Percentiles rank a stretch among this genome's conserved stretches.
phyloP scores from a whole-genome alignment of 169 alveolate species.

The Eimeria mitis region DNA sequence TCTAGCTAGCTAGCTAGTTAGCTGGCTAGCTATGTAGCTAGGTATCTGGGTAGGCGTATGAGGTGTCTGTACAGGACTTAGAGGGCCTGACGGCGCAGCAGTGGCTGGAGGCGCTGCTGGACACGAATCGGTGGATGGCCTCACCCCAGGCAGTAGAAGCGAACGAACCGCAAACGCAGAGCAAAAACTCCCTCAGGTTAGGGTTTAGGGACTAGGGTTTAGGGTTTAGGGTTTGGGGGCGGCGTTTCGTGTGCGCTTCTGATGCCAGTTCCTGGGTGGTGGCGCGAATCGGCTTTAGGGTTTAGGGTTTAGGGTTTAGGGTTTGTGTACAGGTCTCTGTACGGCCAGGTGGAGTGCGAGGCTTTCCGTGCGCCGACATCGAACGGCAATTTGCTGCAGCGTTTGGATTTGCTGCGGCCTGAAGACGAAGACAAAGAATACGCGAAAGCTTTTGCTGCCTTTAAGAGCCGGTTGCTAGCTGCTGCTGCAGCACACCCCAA shows the following conservation, averaged over 20 bases:
- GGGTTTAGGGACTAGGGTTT: constrained; percentile 36
- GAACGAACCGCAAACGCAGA: not conserved
- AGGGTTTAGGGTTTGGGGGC: constrained; percentile 58
- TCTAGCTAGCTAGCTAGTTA: not conserved
- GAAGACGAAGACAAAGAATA: constrained; percentile 23
- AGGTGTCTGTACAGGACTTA: constrained; percentile 22
- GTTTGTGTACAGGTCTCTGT: constrained; percentile 40
- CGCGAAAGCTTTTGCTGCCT: not conserved
- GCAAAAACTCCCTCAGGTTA: constrained; percentile 67
- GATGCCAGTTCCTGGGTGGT: no score
- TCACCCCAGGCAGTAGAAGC: constrained; percentile 46
- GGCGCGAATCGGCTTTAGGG: not conserved
- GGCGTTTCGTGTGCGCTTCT: no score
- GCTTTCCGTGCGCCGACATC: constrained; percentile 78
- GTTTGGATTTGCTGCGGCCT: constrained; percentile 60
- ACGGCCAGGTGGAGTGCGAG: constrained; percentile 45
- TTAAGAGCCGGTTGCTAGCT: constrained; percentile 15
- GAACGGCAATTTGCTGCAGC: constrained; percentile 67
- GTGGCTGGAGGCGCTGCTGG: constrained; percentile 77
- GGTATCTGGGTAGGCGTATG: no score
- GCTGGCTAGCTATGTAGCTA: no score
- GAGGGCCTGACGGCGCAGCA: constrained; percentile 75
- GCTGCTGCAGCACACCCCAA: constrained; percentile 55
- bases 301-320: constrained; percentile 34
- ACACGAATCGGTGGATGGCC: constrained; percentile 73